Conservation (phyloP, 495 filamentous ascomycete species). For the Penicillium maclennaniae region DNA sequence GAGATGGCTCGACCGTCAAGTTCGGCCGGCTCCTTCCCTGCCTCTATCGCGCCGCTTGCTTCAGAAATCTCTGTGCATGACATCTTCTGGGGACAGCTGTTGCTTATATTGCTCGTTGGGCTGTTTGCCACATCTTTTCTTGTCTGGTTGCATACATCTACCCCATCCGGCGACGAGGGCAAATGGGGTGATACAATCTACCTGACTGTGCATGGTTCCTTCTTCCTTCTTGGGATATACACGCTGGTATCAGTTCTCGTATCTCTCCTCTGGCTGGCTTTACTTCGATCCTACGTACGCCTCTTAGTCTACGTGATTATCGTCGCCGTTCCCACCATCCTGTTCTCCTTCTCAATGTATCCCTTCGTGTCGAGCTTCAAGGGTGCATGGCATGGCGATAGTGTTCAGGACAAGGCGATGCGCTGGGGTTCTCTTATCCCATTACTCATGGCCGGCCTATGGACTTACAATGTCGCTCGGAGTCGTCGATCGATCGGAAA, state of each 20-base stretch:
- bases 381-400: constrained; percentile 62
- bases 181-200: constrained; percentile 90
- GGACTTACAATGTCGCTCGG: constrained; percentile 76
- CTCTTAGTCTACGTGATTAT: constrained; percentile 73
- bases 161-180: constrained; percentile 55
- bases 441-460: constrained; percentile 65
- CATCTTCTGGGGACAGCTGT: constrained; percentile 86
- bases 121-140: constrained; percentile 84
- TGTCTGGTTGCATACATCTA: constrained; percentile 79
- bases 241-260: constrained; percentile 86
- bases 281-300: constrained; percentile 80
- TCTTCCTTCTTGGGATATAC: constrained; percentile 83
- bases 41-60: constrained; percentile 47
- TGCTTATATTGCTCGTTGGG: constrained; percentile 75
- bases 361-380: constrained; percentile 87
- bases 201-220: constrained; percentile 78
- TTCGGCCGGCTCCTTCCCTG: constrained; percentile 36
- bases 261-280: constrained; percentile 84
- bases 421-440: constrained; percentile 80
- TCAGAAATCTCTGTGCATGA: constrained; percentile 68
- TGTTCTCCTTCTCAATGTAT: constrained; percentile 85
- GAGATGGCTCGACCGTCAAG: constrained; percentile 40
- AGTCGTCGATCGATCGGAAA: constrained; percentile 74
- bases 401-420: constrained; percentile 84
- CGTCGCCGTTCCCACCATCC: constrained; percentile 76